A percentile compares a stretch with the other conserved stretches of the same genome.
phyloP scores from a whole-genome alignment of 805 yeast species.

The Candida parachauliodes region DNA sequence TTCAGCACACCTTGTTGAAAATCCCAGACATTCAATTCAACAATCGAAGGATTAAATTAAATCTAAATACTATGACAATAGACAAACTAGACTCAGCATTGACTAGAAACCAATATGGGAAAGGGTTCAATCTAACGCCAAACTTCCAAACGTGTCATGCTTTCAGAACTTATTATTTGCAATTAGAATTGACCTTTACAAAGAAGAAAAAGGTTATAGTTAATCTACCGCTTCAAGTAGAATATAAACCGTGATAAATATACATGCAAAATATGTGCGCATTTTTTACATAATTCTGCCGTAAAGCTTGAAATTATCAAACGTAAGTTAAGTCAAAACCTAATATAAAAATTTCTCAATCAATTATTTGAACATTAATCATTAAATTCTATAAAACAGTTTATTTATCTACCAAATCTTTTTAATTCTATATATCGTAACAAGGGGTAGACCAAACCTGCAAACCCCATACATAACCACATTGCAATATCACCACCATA shows the following conservation, averaged over 20 bases:
- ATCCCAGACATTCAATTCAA: slow-evolving; percentile 3
- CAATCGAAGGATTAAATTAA: background rate
- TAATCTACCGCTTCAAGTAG: no score
- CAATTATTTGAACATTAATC: no score
- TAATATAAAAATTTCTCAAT: no score
- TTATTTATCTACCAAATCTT: slow-evolving; percentile 32
- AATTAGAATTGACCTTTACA: slow-evolving; percentile 1
- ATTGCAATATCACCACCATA: slow-evolving; percentile 78
- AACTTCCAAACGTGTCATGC: slow-evolving; percentile 10
- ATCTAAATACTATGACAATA: slow-evolving; percentile 8
- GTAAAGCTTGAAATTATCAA: no score
- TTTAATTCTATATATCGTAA: slow-evolving; percentile 65
- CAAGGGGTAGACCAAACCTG: slow-evolving; percentile 60
- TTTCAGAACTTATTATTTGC: slow-evolving; percentile 8
- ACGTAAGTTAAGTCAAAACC: no score
- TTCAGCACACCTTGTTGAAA: slow-evolving; percentile 4
- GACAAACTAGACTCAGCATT: slow-evolving; percentile 7
- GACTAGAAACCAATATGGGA: slow-evolving; percentile 8
- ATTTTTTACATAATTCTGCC: no score
- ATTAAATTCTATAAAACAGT: no score
- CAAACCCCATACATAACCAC: slow-evolving; percentile 72
- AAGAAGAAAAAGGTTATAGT: no score
- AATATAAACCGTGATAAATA: no score
- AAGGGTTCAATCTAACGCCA: slow-evolving; percentile 9
- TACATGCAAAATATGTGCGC: no score